Percentiles rank a stretch among this genome's conserved stretches.
phyloP scores from a whole-genome alignment of 1,284 basidiomycete genomes.

The Peniophora sp. region DNA sequence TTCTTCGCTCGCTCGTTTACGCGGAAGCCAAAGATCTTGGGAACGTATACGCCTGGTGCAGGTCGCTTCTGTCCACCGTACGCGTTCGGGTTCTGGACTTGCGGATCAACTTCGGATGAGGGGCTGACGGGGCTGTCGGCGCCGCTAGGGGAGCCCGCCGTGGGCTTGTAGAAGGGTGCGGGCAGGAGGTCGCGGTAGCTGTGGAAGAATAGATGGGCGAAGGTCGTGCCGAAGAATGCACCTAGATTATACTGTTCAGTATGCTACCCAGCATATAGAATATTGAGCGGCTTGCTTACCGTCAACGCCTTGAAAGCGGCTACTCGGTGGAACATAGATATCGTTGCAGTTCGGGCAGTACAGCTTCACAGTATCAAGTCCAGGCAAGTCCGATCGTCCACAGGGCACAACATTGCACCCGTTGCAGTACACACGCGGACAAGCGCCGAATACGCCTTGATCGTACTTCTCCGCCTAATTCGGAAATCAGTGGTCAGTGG shows the following conservation, averaged over 20 bases:
- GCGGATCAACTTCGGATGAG: slow-evolving; percentile 37
- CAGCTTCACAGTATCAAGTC: slow-evolving; percentile 97
- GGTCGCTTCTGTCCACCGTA: slow-evolving; percentile 85
- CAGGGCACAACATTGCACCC: slow-evolving; percentile 90
- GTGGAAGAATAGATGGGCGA: slow-evolving; percentile 96
- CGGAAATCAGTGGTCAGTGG: slow-evolving; percentile 12
- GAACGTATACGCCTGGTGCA: slow-evolving; percentile 80
- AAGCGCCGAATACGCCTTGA: slow-evolving; percentile 85
- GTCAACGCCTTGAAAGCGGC: slow-evolving; percentile 93
- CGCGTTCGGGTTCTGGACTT: slow-evolving; percentile 76
- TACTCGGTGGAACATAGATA: slow-evolving; percentile 92
- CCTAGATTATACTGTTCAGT: slow-evolving; percentile 38
- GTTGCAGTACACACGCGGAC: slow-evolving; percentile 93
- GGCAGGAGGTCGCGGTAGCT: slow-evolving; percentile 89
- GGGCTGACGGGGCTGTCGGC: slow-evolving; percentile 13
- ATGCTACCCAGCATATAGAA: background rate
- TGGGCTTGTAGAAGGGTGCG: slow-evolving; percentile 76
- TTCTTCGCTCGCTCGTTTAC: slow-evolving; percentile 80
- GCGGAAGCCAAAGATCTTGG: slow-evolving; percentile 91
- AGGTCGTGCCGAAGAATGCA: slow-evolving; percentile 98
- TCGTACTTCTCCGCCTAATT: slow-evolving; percentile 93
- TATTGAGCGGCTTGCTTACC: slow-evolving; percentile 39
- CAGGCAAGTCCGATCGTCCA: slow-evolving; percentile 92
- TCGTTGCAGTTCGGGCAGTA: slow-evolving; percentile 99
- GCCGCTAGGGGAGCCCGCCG: slow-evolving; percentile 35